phyloP scores from a whole-genome alignment of 208 protist species.

The Vickermania spadyakhi region DNA sequence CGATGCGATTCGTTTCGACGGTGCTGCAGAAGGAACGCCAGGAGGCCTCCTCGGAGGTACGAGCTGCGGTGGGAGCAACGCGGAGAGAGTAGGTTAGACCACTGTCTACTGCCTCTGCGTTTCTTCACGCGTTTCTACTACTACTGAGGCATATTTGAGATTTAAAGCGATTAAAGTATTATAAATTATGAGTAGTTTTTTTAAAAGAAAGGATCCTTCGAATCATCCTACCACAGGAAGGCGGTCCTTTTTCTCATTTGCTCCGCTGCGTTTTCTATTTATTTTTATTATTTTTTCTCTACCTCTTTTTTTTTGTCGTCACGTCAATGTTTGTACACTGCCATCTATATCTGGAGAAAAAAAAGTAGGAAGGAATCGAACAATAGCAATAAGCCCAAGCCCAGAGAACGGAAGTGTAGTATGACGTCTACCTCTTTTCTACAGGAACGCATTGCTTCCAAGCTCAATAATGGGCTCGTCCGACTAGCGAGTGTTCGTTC shows the following conservation, averaged over 20 bases:
- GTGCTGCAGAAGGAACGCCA: constrained; percentile 45
- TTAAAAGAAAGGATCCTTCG: no score
- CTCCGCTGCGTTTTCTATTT: constrained; percentile 20
- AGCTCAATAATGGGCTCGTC: constrained; percentile 62
- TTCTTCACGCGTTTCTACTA: not conserved
- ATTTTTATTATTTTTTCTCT: constrained; percentile 2
- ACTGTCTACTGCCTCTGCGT: constrained; percentile 4
- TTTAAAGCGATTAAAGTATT: no score
- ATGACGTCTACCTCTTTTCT: not conserved
- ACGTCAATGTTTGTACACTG: no score
- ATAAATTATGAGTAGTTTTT: no score
- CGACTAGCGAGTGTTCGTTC: constrained; percentile 46
- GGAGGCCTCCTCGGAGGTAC: constrained; percentile 6
- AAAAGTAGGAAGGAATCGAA: no score
- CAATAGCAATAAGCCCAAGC: no score
- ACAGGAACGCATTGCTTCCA: constrained; percentile 22
- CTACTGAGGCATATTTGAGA: no score
- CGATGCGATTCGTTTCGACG: constrained; percentile 60
- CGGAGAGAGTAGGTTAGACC: no score
- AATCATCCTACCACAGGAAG: no score
- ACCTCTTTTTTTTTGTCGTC: constrained; percentile 3
- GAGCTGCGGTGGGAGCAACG: not conserved
- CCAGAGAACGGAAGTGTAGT: no score
- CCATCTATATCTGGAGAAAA: no score
- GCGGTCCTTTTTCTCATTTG: no score